Evolutionary conservation across 2,329 filamentous ascomycete genomes (phyloP).

Genomic region (Xylaria sp.): DNA sequence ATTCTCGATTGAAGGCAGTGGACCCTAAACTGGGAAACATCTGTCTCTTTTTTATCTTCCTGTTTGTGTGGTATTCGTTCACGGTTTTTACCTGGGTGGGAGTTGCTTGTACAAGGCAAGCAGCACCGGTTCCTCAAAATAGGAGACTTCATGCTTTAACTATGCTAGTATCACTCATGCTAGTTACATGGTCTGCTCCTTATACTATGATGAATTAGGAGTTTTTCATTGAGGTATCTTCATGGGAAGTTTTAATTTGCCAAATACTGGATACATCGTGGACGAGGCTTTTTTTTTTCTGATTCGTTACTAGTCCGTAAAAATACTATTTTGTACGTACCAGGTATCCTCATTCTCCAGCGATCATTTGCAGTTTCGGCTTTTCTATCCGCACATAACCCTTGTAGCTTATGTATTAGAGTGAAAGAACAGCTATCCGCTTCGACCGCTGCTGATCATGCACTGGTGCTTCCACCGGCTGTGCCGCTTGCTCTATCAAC

Average conservation of each 20-base stretch:
- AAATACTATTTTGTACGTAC: neutral
- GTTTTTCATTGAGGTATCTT: neutral
- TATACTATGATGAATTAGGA: neutral
- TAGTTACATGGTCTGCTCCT: neutral
- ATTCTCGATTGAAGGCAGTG: neutral
- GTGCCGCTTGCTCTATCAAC: slow-evolving; percentile 6
- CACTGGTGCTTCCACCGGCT: slow-evolving; percentile 8
- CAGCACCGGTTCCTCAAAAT: neutral
- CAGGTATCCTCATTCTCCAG: neutral
- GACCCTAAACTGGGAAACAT: neutral
- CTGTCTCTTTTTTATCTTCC: neutral
- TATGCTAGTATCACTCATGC: too few species aligned
- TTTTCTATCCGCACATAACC: slow-evolving; percentile 12
- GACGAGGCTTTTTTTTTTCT: neutral
- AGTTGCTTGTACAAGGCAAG: neutral
- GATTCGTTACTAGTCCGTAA: neutral
- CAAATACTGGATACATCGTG: neutral
- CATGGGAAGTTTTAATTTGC: neutral
- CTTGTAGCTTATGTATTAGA: neutral
- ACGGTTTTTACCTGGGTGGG: neutral
- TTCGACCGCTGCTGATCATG: slow-evolving; percentile 4
- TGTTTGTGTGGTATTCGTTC: neutral
- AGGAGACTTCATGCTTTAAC: neutral
- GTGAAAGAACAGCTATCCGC: neutral
- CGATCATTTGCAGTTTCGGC: neutral